Conservation (phyloP, 202 grass and related monocot species). For the Brachypodium distachyon region DNA sequence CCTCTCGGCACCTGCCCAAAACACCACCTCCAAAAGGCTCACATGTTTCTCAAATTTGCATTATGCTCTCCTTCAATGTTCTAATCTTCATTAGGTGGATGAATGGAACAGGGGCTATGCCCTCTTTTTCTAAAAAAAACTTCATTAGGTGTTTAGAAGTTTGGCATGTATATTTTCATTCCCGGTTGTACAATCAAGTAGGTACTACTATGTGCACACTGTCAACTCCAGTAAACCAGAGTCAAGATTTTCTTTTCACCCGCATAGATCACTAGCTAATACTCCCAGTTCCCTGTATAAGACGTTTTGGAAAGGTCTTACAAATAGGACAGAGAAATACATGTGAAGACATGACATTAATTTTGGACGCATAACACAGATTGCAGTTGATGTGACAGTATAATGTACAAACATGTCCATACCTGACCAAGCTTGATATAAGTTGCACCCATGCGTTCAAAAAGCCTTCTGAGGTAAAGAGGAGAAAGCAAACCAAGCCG, state of each 20-base stretch:
- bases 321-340: too few relatives aligned
- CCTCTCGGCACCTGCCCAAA: background rate
- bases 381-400: background rate
- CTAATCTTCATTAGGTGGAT: background rate
- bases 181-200: background rate
- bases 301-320: too few relatives aligned
- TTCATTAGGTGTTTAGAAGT: background rate
- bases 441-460: conserved; percentile 95
- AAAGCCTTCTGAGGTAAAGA: conserved; percentile 68
- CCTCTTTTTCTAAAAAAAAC: too few relatives aligned
- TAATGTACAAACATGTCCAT: conserved; percentile 2
- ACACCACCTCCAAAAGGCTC: background rate
- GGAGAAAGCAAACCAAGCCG: conserved; percentile 84
- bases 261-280: background rate
- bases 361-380: background rate
- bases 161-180: background rate
- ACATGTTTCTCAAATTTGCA: background rate
- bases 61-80: background rate
- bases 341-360: background rate
- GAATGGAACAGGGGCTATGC: too few relatives aligned
- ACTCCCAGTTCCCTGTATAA: too few relatives aligned
- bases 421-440: conserved; percentile 98
- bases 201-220: background rate
- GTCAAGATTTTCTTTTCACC: background rate
- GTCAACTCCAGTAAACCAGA: background rate